Conservation (phyloP, 73 alveolate species). For the Paramecium primaurelia region DNA sequence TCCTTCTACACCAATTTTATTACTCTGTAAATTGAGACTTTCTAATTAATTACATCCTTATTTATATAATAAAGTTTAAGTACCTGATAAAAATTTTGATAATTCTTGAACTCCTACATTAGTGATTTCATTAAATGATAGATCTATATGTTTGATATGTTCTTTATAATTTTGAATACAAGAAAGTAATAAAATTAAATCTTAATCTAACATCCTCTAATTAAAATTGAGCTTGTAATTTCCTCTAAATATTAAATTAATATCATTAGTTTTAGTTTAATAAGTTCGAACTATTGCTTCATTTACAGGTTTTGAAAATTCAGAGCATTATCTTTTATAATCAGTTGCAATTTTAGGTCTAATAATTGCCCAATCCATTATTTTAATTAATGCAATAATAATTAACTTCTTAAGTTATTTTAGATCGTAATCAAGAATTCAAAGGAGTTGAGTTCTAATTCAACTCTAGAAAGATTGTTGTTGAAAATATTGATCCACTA, state of each 20-base stretch:
- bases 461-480: background rate
- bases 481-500: background rate
- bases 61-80: constrained; percentile 59
- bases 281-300: background rate
- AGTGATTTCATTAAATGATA: constrained; percentile 84
- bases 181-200: constrained; percentile 68
- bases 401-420: background rate
- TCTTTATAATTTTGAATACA: constrained; percentile 80
- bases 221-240: constrained; percentile 80
- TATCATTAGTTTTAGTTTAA: constrained; percentile 67
- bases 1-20: constrained; percentile 89
- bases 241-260: constrained; percentile 81
- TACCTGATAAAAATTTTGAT: constrained; percentile 76
- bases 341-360: constrained; percentile 49
- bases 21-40: constrained; percentile 90
- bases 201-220: constrained; percentile 71
- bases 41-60: constrained; percentile 65
- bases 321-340: background rate
- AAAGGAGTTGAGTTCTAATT: background rate
- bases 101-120: constrained; percentile 93
- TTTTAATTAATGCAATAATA: background rate
- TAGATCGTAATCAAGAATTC: constrained; percentile 8
- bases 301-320: background rate
- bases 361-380: constrained; percentile 34
- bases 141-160: constrained; percentile 86